These are phyloP conservation scores for Rhododendron kiyosumense DNA, from an alignment of 148 eudicot genomes.

Conservation along the genomic window DNA sequence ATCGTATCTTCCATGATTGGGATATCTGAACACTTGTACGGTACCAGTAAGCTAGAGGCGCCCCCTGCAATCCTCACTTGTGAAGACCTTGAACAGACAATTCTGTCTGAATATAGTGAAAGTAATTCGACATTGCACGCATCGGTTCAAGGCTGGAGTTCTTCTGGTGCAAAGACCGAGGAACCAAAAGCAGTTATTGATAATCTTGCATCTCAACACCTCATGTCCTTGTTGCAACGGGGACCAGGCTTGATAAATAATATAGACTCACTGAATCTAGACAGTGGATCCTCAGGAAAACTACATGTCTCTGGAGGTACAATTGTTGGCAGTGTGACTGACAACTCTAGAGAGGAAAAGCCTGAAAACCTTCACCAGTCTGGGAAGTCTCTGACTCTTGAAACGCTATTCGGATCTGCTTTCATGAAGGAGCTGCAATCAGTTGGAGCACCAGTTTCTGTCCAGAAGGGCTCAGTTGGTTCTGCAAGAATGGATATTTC, in stretches of 20 bases:
- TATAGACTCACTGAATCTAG: conserved; percentile 16
- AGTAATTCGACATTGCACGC: conserved; percentile 29
- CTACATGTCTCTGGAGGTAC: conserved; percentile 18
- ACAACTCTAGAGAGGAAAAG: conserved; percentile 27
- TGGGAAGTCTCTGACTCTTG: conserved; percentile 59
- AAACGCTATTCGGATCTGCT: conserved; percentile 82
- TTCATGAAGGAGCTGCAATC: conserved; percentile 91
- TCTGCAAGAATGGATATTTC: conserved; percentile 34
- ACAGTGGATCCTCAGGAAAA: conserved; percentile 24
- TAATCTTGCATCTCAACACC: conserved; percentile 67
- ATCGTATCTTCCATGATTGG: conserved; percentile 29
- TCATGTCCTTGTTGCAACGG: conserved; percentile 74
- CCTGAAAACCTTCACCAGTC: conserved; percentile 22
- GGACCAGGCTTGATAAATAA: conserved; percentile 31
- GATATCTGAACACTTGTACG: conserved; percentile 27
- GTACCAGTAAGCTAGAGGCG: conserved; percentile 33
- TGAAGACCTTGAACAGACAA: conserved; percentile 92
- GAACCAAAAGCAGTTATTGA: conserved; percentile 34
- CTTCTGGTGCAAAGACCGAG: conserved; percentile 24
- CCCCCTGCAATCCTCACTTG: conserved; percentile 77
- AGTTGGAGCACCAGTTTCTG: conserved; percentile 64
- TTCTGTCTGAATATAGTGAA: conserved; percentile 60
- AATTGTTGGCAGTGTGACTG: conserved; percentile 15
- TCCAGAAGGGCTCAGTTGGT: conserved; percentile 44
- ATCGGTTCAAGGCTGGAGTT: conserved; percentile 19